Conservation (phyloP, 225 moss, liverwort and hornwort genomes). For the Asterella californica region DNA sequence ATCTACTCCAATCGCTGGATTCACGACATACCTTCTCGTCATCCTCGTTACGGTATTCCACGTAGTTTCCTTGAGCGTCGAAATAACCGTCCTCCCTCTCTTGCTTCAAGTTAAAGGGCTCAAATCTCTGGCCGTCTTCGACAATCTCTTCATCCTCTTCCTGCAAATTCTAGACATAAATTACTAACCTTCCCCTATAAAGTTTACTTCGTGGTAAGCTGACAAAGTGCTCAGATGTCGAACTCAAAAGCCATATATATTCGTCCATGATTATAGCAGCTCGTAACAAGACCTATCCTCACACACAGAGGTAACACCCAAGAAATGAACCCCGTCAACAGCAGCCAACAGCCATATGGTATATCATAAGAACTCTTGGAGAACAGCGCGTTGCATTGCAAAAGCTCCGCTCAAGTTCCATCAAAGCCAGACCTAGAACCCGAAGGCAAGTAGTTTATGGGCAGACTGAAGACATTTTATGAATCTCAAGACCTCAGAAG, state of each 20-base stretch:
- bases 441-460: not conserved
- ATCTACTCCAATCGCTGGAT: not conserved
- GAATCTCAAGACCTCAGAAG: not conserved
- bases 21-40: constrained; percentile 56
- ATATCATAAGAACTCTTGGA: not conserved
- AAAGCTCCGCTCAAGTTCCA: not conserved
- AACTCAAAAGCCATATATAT: not conserved
- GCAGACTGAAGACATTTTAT: not conserved
- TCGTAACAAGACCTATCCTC: no score
- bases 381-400: not conserved
- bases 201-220: not conserved
- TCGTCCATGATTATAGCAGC: no score
- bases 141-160: constrained; percentile 62
- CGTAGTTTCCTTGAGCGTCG: constrained; percentile 93
- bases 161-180: constrained; percentile 12
- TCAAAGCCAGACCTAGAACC: not conserved
- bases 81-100: constrained; percentile 98
- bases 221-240: not conserved
- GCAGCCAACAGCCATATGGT: not conserved
- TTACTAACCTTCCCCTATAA: not conserved
- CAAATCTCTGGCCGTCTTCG: constrained; percentile 87
- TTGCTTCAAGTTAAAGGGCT: constrained; percentile 94
- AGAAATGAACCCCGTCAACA: no score
- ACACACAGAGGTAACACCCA: no score
- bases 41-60: constrained; percentile 75